Percentiles rank a stretch among this genome's conserved stretches.
Evolutionary conservation across 2,329 filamentous ascomycete genomes (phyloP).

Genomic region (Rutstroemia sydowiana): DNA sequence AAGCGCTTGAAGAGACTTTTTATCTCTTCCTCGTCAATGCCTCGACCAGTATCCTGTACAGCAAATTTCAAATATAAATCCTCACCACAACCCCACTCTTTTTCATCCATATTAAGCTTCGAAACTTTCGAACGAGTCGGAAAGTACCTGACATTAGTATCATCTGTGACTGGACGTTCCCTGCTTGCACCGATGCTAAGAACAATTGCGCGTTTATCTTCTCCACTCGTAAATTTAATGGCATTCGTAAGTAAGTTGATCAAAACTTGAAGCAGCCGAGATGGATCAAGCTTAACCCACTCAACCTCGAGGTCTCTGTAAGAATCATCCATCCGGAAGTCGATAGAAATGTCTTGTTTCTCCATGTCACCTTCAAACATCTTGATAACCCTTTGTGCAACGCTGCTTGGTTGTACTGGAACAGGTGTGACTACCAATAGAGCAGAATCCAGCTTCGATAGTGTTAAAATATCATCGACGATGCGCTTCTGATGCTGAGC

Average conservation of each 20-base stretch:
- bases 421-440: slow-evolving; percentile 64
- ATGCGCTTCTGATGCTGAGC: slow-evolving; percentile 65
- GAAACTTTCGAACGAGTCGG: slow-evolving; percentile 28
- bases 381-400: slow-evolving; percentile 62
- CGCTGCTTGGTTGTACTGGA: slow-evolving; percentile 57
- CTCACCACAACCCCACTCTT: slow-evolving; percentile 61
- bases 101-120: slow-evolving; percentile 22
- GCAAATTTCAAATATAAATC: slow-evolving; percentile 65
- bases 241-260: slow-evolving; percentile 79
- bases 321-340: slow-evolving; percentile 60
- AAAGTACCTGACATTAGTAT: slow-evolving; percentile 29
- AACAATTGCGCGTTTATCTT: slow-evolving; percentile 45
- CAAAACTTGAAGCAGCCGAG: slow-evolving; percentile 68
- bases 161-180: slow-evolving; percentile 42
- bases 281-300: slow-evolving; percentile 70
- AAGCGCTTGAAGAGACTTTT: slow-evolving; percentile 72
- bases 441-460: slow-evolving; percentile 64
- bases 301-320: slow-evolving; percentile 58
- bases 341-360: slow-evolving; percentile 63
- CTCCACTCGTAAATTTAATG: slow-evolving; percentile 71
- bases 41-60: slow-evolving; percentile 71
- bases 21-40: slow-evolving; percentile 63
- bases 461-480: slow-evolving; percentile 58
- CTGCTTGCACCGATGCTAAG: slow-evolving; percentile 31
- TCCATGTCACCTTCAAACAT: slow-evolving; percentile 74